phyloP scores from a whole-genome alignment of 768 basidiomycete genomes.

The Paxillus ammoniavirescens region DNA sequence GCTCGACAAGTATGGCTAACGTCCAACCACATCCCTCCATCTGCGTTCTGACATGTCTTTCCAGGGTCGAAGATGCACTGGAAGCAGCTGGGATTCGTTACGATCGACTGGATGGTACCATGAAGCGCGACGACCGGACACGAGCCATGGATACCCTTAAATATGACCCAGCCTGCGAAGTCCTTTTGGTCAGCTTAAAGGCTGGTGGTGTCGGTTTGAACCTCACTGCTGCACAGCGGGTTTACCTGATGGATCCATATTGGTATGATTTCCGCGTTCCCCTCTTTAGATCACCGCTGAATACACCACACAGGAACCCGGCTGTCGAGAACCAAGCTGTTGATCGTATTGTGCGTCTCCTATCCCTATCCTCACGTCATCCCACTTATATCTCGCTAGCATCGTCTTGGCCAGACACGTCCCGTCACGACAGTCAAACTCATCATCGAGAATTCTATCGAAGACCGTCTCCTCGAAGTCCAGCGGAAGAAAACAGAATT shows the following conservation, averaged over 20 bases:
- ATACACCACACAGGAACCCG: constrained; percentile 66
- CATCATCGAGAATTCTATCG: constrained; percentile 93
- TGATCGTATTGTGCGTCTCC: constrained; percentile 82
- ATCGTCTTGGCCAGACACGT: constrained; percentile 91
- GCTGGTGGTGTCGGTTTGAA: constrained; percentile 98
- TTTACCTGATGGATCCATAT: constrained; percentile 96
- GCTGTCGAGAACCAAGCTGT: constrained; percentile 98
- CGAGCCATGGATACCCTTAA: constrained; percentile 92
- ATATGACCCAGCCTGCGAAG: constrained; percentile 86
- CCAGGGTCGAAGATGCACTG: constrained; percentile 85
- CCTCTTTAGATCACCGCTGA: background rate
- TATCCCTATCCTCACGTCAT: background rate
- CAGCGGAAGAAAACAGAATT: constrained; percentile 93
- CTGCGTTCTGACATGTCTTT: constrained; percentile 3
- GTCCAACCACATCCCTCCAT: background rate
- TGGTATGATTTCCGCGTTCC: constrained; percentile 49
- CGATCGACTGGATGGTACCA: constrained; percentile 93
- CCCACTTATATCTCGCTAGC: constrained; percentile 42
- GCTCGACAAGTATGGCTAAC: constrained; percentile 73
- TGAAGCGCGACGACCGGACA: constrained; percentile 94
- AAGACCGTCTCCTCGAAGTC: constrained; percentile 87
- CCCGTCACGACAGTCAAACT: constrained; percentile 91
- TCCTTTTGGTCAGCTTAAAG: constrained; percentile 91
- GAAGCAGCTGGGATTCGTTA: constrained; percentile 81
- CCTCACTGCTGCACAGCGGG: constrained; percentile 89